Evolutionary conservation across 768 basidiomycete species (phyloP), one percentile per base, ranked within the genome.

Genomic region (Serendipita sp.): DNA sequence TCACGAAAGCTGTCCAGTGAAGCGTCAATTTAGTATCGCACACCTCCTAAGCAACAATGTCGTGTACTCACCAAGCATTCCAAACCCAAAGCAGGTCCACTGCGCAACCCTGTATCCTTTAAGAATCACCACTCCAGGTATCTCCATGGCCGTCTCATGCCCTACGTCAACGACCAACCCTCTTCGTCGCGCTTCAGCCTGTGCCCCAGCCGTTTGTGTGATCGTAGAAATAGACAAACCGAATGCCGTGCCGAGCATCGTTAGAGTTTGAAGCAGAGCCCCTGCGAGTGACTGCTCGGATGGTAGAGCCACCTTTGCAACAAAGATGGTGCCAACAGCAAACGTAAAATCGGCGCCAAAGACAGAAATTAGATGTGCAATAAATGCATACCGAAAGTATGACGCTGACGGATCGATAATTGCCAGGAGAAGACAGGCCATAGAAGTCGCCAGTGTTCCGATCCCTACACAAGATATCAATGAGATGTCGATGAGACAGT

Each of bases 281-380:
- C 86, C 88, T 3, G 84, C 83, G 3, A 89, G 76, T 72, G 83
- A 85, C 73, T 91, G 89, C 68, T 91, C 89, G 65, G 86, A 78
- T 2, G 82, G 82, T 1, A 79, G 72, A 1, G 82, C 78, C 10
- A 86, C 77, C 69, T 84, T 86, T 2, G 88, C 85, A 47, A 89
- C 81, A 68, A 86, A 91, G 15, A 91, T 74, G 3, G 86, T 86
- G 2, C 89, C 89, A 0, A 82, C 74, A 0, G 89, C 75, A 69
- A 83, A 90, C 1, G 86, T 82, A 67, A 91, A 88, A 70, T 91
- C 89, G 0, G 83, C 86, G 24, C 89, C 89, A 56, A 88, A 78
- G 13, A 89, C 88, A 24, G 80, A 74, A 53, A 86, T 65, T 45
- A 82, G 73, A 0, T 86, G 79, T 0, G 84, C 80, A 0, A 87